Conservation (phyloP, 345 rosid genomes). For the Rhodamnia argentea region DNA sequence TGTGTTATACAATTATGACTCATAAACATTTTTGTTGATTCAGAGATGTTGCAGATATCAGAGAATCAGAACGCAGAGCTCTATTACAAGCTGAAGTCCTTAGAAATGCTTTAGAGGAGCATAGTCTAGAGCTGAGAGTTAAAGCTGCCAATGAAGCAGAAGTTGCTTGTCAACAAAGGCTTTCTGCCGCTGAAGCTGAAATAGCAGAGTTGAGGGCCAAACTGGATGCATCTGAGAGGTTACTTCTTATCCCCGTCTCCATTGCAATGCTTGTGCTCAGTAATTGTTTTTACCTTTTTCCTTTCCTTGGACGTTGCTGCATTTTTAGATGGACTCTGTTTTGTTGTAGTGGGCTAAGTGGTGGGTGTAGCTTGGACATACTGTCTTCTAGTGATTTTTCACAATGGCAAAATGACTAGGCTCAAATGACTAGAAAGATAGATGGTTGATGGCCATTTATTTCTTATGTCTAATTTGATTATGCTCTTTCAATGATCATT, state of each 20-base stretch:
- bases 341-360: neutral
- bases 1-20: neutral
- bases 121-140: slow-evolving; percentile 85
- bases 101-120: slow-evolving; percentile 69
- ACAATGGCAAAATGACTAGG: neutral
- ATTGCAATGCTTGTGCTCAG: neutral
- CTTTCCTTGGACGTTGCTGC: neutral
- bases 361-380: neutral
- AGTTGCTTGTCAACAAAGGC: slow-evolving; percentile 86
- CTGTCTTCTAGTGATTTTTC: neutral
- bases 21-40: neutral
- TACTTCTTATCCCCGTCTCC: slow-evolving; percentile 2
- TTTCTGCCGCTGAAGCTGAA: slow-evolving; percentile 77
- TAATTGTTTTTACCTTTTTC: neutral
- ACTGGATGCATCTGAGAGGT: slow-evolving; percentile 75
- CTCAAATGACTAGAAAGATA: neutral
- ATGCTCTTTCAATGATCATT: neutral
- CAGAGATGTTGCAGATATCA: slow-evolving; percentile 68
- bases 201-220: slow-evolving; percentile 66
- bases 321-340: neutral
- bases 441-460: neutral
- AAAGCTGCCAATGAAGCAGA: slow-evolving; percentile 93
- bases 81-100: slow-evolving; percentile 63
- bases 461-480: neutral
- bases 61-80: slow-evolving; percentile 74